Percentiles rank a stretch among this genome's conserved stretches.
Conservation (phyloP, 1,139 yeast species). For the Taphrina wiesneri region DNA sequence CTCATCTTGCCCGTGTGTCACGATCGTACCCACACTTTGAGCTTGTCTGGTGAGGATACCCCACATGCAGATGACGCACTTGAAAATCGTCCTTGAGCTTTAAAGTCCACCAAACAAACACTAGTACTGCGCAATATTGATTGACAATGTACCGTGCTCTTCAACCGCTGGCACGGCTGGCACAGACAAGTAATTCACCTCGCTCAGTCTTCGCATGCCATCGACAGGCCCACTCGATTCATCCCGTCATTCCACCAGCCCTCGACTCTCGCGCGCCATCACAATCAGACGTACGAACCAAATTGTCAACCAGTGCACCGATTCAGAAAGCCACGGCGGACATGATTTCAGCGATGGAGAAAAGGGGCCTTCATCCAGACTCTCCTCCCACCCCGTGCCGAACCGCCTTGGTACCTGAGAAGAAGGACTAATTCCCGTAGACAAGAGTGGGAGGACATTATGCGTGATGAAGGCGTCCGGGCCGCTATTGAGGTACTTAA, state of each 20-base stretch:
- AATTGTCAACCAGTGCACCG: neutral
- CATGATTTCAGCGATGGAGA: conserved; percentile 2
- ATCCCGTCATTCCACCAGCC: neutral
- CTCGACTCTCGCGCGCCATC: neutral
- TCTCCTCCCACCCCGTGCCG: neutral
- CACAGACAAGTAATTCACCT: no score
- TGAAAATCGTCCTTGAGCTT: no score
- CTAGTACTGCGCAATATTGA: no score
- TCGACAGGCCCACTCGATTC: neutral
- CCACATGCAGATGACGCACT: neutral
- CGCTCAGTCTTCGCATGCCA: no score
- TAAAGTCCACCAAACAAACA: no score
- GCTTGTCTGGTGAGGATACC: neutral
- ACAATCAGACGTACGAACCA: neutral
- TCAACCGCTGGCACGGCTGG: no score
- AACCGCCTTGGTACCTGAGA: neutral
- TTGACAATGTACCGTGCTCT: no score
- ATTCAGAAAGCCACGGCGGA: neutral
- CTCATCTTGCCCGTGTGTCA: neutral
- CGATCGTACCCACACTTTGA: neutral
- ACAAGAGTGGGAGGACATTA: conserved; percentile 2
- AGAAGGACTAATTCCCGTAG: neutral
- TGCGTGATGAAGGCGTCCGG: neutral
- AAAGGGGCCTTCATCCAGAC: neutral
- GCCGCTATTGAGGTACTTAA: neutral